These are phyloP conservation scores for Gigaspora rosea DNA, from an alignment of 192 early-diverging fungal species.

Conservation along the genomic window DNA sequence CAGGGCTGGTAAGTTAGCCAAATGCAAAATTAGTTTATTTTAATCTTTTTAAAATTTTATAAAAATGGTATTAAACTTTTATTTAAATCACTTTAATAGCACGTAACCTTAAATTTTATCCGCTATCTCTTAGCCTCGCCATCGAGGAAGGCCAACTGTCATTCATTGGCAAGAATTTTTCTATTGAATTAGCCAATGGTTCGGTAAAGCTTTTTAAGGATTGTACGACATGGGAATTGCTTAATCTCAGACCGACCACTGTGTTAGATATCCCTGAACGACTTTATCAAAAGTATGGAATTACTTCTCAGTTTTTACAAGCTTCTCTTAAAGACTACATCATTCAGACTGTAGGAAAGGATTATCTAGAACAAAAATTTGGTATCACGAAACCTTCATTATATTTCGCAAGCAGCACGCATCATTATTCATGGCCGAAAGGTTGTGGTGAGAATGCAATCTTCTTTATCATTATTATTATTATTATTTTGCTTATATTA, in stretches of 20 bases:
- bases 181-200: not conserved
- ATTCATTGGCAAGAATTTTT: not conserved
- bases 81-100: not conserved
- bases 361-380: not conserved
- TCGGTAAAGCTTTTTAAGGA: not conserved
- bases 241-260: not conserved
- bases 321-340: not conserved
- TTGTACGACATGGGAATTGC: not conserved
- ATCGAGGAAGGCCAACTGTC: not conserved
- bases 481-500: too few species aligned
- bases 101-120: slow-evolving; percentile 3
- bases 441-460: slow-evolving; percentile 7
- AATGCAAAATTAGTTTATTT: too few species aligned
- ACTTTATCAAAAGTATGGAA: not conserved
- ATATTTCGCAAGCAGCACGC: not conserved
- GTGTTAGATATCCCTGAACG: not conserved
- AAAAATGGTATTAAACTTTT: too few species aligned
- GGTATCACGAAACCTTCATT: not conserved
- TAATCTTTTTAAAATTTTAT: too few species aligned
- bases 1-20: not conserved
- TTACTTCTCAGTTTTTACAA: not conserved
- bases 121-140: not conserved
- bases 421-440: slow-evolving; percentile 5
- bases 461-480: too few species aligned
- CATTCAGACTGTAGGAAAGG: slow-evolving; percentile 1